These are phyloP conservation scores for Podochytrium sp. DNA, from an alignment of 192 early-diverging fungal genomes.

Conservation along the genomic window DNA sequence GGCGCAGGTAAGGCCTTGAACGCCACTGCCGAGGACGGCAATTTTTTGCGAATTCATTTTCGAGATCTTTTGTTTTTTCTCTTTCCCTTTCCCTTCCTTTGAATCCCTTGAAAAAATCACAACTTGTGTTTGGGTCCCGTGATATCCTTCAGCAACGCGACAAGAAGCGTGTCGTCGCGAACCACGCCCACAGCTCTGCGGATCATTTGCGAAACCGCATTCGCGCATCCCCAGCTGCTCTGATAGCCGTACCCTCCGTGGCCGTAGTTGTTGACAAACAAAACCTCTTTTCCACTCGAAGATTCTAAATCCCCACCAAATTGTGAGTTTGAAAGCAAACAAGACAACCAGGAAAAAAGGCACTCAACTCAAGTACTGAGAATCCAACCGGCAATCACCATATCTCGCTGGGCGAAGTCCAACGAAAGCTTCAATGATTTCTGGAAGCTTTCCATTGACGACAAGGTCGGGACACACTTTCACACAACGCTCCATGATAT, in stretches of 20 bases:
- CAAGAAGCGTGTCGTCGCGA: constrained; percentile 12
- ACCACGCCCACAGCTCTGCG: constrained; percentile 8
- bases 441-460: constrained; percentile 39
- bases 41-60: constrained; percentile 26
- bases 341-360: no score
- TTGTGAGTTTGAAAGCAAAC: constrained; percentile 30
- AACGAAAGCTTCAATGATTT: constrained; percentile 44
- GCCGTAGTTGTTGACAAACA: constrained; percentile 53
- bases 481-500: constrained; percentile 49
- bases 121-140: background rate
- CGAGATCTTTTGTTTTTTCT: background rate
- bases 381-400: constrained; percentile 50
- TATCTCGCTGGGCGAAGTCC: constrained; percentile 51
- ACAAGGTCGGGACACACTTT: constrained; percentile 56
- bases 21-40: constrained; percentile 77
- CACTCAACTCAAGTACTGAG: constrained; percentile 21
- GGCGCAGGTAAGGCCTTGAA: constrained; percentile 74
- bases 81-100: no score
- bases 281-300: constrained; percentile 17
- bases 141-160: background rate
- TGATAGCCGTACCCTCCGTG: constrained; percentile 50
- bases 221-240: constrained; percentile 31
- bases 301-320: constrained; percentile 16
- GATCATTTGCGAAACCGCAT: constrained; percentile 39
- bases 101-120: background rate